Base-by-base conservation (phyloP, 768 basidiomycete species). In the Ramaria rubella region DNA sequence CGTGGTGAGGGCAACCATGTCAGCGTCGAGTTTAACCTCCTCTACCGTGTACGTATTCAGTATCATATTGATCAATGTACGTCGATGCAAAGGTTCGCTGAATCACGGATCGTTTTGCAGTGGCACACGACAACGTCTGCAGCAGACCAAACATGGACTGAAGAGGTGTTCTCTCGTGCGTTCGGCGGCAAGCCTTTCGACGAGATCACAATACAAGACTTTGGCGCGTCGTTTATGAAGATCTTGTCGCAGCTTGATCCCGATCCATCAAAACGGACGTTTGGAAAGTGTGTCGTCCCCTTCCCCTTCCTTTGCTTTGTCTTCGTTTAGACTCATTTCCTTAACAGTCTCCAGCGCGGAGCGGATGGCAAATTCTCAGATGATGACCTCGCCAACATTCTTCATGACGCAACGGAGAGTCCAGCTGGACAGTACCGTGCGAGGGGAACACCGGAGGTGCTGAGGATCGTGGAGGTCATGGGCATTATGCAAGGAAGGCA, bases 391-490 rank as follows among this genome's bases (percentile, higher is more conserved):
- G 79, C 79, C 0, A 64, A 66, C 11, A 68, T 81, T 33, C 62
- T 81, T 38, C 73, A 75, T 40, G 64, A 72, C 43, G 76, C 81
- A 4, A 81, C 77, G 1, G 72, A 74, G 55, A 66, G 58, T 30
- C 68, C 73, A 7, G 80, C 80, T 11, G 74, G 76, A 7, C 69
- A 77, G 14, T 80, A 74, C 66, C 65, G 77, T 27, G 80, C 75
- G 19, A 74, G 75, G 2, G 76, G 77, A 3, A 77, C 76, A 0
- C 79, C 81, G 0, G 65, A 63, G 2, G 74, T 72, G 3, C 63
- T 83, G 59, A 67, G 78, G 14, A 64, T 81, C 43, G 71, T 82
- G 26, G 83, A 85, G 63, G 76, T 82, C 15, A 68, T 83, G 69
- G 77, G 76, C 1, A 82, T 85, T 38, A 66, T 72, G 46, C 81